Evolutionary conservation across 495 filamentous ascomycete species (phyloP).

Genomic region (Lophiostoma macrostomum): DNA sequence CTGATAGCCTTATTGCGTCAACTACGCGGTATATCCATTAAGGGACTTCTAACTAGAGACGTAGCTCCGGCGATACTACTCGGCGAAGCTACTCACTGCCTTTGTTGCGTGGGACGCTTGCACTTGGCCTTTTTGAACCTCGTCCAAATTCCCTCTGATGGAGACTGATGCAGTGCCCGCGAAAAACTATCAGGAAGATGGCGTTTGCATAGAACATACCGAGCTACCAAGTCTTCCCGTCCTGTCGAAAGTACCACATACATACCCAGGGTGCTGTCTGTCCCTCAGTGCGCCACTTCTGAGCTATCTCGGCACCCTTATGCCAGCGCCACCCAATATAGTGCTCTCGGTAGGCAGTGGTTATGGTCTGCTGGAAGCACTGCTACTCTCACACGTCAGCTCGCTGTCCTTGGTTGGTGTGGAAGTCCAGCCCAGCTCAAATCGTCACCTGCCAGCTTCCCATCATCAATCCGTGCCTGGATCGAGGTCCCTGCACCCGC

Average conservation of each 20-base stretch:
- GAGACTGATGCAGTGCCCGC: too few relatives aligned
- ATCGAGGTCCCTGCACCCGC: conserved; percentile 43
- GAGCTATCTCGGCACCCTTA: conserved; percentile 36
- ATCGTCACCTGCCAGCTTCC: conserved; percentile 47
- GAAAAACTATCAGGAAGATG: background rate
- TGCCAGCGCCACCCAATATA: conserved; percentile 45
- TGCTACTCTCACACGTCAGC: conserved; percentile 35
- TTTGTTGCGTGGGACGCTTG: too few relatives aligned
- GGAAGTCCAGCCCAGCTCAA: conserved; percentile 47
- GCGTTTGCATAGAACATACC: background rate
- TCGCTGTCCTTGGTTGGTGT: conserved; percentile 44
- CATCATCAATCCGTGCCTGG: conserved; percentile 46
- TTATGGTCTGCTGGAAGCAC: conserved; percentile 52
- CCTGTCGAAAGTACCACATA: conserved; percentile 9
- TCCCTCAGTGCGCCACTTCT: conserved; percentile 48
- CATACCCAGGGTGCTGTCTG: conserved; percentile 49
- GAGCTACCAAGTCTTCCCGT: background rate
- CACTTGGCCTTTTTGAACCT: too few relatives aligned
- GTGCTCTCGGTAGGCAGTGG: conserved; percentile 56
- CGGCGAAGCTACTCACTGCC: too few relatives aligned
- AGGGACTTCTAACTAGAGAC: too few relatives aligned
- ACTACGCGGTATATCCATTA: too few relatives aligned
- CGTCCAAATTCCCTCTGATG: too few relatives aligned
- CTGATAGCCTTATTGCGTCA: too few relatives aligned
- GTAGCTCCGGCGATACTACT: too few relatives aligned